Conservation (phyloP, 768 basidiomycete genomes). For the Panaeolus cyanescens region DNA sequence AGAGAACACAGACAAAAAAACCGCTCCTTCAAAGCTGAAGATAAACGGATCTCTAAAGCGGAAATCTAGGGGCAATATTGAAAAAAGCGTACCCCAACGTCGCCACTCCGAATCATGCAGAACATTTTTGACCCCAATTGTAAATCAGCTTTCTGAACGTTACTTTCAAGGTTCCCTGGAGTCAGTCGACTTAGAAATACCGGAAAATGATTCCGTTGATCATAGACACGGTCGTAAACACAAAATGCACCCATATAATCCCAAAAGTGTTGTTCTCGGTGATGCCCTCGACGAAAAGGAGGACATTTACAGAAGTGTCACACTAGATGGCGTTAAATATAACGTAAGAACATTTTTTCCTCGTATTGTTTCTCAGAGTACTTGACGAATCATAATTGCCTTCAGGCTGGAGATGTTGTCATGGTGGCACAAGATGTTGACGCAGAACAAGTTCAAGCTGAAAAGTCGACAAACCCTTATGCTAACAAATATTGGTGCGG, state of each 20-base stretch:
- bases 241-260: conserved; percentile 34
- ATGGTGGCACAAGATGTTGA: conserved; percentile 64
- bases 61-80: conserved; percentile 6
- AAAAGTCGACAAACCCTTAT: conserved; percentile 32
- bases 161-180: conserved; percentile 50
- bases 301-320: conserved; percentile 46
- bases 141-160: conserved; percentile 45
- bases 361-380: too few relatives aligned
- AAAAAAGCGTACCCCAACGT: neutral
- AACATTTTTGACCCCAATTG: conserved; percentile 47
- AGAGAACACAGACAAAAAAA: neutral
- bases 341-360: too few relatives aligned
- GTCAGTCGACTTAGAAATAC: conserved; percentile 22
- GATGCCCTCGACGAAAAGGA: conserved; percentile 8
- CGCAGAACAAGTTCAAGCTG: conserved; percentile 41
- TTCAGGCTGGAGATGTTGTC: conserved; percentile 65
- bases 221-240: neutral
- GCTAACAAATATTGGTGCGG: conserved; percentile 62
- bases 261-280: conserved; percentile 36
- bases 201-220: conserved; percentile 22
- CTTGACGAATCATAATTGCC: too few relatives aligned
- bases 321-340: conserved; percentile 61
- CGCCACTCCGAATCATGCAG: conserved; percentile 15
- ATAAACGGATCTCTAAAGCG: conserved; percentile 26
- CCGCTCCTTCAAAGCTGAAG: conserved; percentile 10